A percentile compares a stretch with the other conserved stretches of the same genome.
phyloP scores from a whole-genome alignment of 805 yeast genomes.

The Yamadazyma olivae region DNA sequence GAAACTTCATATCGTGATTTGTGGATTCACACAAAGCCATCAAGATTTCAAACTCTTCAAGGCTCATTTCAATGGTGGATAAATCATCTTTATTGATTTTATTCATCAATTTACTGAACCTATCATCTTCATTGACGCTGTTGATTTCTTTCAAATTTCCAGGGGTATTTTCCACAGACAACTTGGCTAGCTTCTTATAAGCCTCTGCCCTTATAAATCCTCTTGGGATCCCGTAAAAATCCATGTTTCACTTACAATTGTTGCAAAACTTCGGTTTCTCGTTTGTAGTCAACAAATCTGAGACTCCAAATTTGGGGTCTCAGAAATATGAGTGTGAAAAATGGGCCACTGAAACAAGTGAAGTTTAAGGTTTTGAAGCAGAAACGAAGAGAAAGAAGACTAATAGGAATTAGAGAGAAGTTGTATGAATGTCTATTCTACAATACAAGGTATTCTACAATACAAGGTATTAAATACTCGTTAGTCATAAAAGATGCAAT shows the following conservation, averaged over 20 bases:
- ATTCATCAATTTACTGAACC: slow-evolving; percentile 18
- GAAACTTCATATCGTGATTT: slow-evolving; percentile 22
- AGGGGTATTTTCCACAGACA: slow-evolving; percentile 25
- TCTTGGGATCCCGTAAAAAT: slow-evolving; percentile 33
- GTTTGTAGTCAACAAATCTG: too few relatives aligned
- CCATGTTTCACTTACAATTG: too few relatives aligned
- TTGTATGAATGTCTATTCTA: too few relatives aligned
- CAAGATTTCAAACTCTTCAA: slow-evolving; percentile 54
- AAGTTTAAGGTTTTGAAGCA: too few relatives aligned
- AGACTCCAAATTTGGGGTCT: too few relatives aligned
- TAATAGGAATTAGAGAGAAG: too few relatives aligned
- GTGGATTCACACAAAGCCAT: slow-evolving; percentile 51
- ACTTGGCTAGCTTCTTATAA: slow-evolving; percentile 31
- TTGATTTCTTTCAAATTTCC: slow-evolving; percentile 6
- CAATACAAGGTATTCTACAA: too few relatives aligned
- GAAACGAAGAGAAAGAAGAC: too few relatives aligned
- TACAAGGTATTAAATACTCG: slow-evolving; percentile 1
- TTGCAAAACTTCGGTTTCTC: neutral
- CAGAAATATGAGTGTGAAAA: too few relatives aligned
- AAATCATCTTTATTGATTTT: slow-evolving; percentile 10
- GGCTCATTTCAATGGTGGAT: slow-evolving; percentile 41
- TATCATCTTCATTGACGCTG: slow-evolving; percentile 12
- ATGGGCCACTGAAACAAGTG: too few relatives aligned
- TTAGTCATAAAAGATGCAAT: slow-evolving; percentile 3
- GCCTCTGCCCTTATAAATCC: slow-evolving; percentile 41